A percentile compares a stretch with the other conserved stretches of the same genome.
Conservation (phyloP, 23 red algal genomes). For the Gracilariopsis chorda region DNA sequence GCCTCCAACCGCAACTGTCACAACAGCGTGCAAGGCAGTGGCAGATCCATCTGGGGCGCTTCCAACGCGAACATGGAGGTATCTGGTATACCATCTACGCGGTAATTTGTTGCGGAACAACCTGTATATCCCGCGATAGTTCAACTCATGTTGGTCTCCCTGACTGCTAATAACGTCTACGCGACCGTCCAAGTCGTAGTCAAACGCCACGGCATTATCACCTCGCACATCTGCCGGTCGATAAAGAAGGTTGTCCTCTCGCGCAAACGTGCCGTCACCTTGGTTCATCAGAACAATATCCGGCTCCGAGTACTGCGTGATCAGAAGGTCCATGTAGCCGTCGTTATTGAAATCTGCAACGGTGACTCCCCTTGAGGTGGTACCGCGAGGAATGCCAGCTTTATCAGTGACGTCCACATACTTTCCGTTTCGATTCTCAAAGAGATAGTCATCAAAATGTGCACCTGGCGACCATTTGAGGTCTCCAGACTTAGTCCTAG, state of each 20-base stretch:
- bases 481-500: neutral
- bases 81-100: neutral
- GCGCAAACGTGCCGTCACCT: slow-evolving; percentile 32
- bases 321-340: slow-evolving; percentile 45
- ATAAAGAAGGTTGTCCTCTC: neutral
- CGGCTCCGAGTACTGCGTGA: neutral
- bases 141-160: slow-evolving; percentile 1
- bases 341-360: slow-evolving; percentile 71
- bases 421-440: slow-evolving; percentile 4
- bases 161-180: slow-evolving; percentile 48
- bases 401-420: slow-evolving; percentile 29
- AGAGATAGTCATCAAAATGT: slow-evolving; percentile 14
- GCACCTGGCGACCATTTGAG: neutral
- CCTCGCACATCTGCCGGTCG: neutral
- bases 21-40: slow-evolving; percentile 42
- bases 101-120: neutral
- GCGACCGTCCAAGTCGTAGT: slow-evolving; percentile 51
- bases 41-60: slow-evolving; percentile 19
- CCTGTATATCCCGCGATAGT: neutral
- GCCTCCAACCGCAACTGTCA: neutral
- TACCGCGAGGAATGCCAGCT: neutral
- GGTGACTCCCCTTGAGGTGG: slow-evolving; percentile 29
- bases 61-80: slow-evolving; percentile 32
- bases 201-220: slow-evolving; percentile 36
- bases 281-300: slow-evolving; percentile 48